Evolutionary conservation across 2,329 filamentous ascomycete species (phyloP).

Genomic region (Colletotrichum spaethianum): DNA sequence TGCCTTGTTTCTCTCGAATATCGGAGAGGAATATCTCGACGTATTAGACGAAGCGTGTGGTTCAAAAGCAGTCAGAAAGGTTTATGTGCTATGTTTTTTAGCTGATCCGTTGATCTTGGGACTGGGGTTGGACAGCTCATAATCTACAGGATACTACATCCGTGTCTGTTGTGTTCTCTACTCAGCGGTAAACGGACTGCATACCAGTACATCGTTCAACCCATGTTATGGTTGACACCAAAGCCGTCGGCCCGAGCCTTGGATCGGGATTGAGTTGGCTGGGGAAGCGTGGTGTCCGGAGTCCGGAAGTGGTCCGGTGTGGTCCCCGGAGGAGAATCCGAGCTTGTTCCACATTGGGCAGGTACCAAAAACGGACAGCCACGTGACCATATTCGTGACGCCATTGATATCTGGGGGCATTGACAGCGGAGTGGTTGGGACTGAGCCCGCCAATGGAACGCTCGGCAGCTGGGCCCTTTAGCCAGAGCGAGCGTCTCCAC

Average conservation of each 20-base stretch:
- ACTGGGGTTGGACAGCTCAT: too few species aligned
- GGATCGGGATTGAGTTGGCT: not conserved
- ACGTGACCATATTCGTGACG: constrained; percentile 35
- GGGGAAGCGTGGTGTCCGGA: not conserved
- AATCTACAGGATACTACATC: too few species aligned
- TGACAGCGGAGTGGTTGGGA: constrained; percentile 21
- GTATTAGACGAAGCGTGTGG: too few species aligned
- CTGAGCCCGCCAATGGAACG: constrained; percentile 22
- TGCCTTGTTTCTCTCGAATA: too few species aligned
- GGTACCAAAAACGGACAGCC: not conserved
- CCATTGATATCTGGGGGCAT: constrained; percentile 26
- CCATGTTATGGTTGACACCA: not conserved
- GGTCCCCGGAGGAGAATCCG: not conserved
- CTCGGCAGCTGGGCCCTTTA: not conserved
- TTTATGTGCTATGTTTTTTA: too few species aligned
- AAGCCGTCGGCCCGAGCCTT: not conserved
- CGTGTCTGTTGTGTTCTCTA: too few species aligned
- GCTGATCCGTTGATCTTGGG: too few species aligned
- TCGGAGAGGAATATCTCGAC: too few species aligned
- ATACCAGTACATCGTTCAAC: too few species aligned
- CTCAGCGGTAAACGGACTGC: too few species aligned
- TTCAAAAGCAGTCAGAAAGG: too few species aligned
- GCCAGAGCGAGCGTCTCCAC: constrained; percentile 1
- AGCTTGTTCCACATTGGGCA: constrained; percentile 23
- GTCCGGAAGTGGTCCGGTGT: not conserved